Evolutionary conservation across 192 early-diverging fungal genomes (phyloP).

Genomic region (Linnemannia hyalina): DNA sequence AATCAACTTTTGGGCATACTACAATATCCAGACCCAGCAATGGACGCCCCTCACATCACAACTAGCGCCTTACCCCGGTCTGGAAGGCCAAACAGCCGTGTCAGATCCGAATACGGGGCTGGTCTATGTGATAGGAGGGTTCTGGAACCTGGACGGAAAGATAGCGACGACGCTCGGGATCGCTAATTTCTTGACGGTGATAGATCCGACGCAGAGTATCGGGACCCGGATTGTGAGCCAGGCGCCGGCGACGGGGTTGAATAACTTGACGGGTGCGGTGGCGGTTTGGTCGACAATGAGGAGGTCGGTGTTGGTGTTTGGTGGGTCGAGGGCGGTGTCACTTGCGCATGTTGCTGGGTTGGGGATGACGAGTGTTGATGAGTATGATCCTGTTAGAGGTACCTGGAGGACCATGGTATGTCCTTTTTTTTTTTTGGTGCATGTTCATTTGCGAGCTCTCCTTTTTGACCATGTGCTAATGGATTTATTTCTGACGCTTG

Average conservation of each 20-base stretch:
- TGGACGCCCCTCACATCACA: background rate
- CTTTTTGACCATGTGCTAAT: background rate
- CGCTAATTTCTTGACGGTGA: constrained; percentile 29
- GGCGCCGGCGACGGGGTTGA: background rate
- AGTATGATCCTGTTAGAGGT: constrained; percentile 20
- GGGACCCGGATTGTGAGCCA: background rate
- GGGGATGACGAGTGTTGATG: constrained; percentile 11
- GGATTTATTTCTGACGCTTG: no score
- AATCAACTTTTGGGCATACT: background rate
- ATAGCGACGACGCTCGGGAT: background rate
- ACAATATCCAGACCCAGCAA: background rate
- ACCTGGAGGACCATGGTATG: constrained; percentile 18
- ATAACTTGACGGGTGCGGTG: constrained; percentile 19
- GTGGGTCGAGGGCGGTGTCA: constrained; percentile 24
- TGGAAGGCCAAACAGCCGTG: constrained; percentile 29
- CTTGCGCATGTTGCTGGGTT: background rate
- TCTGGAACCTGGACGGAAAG: background rate
- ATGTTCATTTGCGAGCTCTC: background rate
- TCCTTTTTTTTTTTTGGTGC: background rate
- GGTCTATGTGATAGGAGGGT: constrained; percentile 42
- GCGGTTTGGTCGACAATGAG: constrained; percentile 36
- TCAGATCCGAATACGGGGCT: constrained; percentile 23
- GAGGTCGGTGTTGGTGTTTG: constrained; percentile 31
- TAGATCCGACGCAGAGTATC: constrained; percentile 4
- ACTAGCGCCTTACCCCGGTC: constrained; percentile 1